A percentile compares a stretch with the other conserved stretches of the same genome.
Conservation (phyloP, 805 yeast species). For the Zygosaccharomyces bailii region DNA sequence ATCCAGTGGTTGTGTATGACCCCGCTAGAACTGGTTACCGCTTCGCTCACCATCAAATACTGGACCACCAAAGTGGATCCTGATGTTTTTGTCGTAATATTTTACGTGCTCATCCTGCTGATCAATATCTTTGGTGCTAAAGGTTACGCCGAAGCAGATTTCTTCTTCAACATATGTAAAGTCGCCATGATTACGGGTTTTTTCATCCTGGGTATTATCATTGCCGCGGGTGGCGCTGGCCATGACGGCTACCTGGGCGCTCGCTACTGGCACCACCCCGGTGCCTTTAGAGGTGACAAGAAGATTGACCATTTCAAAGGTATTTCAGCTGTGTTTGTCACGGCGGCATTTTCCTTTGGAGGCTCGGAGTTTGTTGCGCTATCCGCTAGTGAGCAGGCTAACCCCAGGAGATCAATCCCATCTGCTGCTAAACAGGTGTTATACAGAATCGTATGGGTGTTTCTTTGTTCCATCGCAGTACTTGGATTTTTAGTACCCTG, state of each 20-base stretch:
- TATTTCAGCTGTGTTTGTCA: constrained; percentile 58
- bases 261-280: constrained; percentile 58
- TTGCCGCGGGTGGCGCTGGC: constrained; percentile 56
- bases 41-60: constrained; percentile 52
- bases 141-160: constrained; percentile 68
- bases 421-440: constrained; percentile 67
- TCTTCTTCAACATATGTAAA: constrained; percentile 55
- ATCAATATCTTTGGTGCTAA: constrained; percentile 55
- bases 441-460: constrained; percentile 61
- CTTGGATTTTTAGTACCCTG: constrained; percentile 62
- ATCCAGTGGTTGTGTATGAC: constrained; percentile 61
- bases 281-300: constrained; percentile 51
- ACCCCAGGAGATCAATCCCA: constrained; percentile 61
- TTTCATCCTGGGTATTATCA: constrained; percentile 54
- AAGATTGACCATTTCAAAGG: constrained; percentile 52
- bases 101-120: constrained; percentile 47
- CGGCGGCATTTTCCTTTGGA: constrained; percentile 65
- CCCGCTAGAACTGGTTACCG: constrained; percentile 65
- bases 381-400: constrained; percentile 67
- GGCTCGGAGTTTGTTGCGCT: constrained; percentile 65
- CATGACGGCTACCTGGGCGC: constrained; percentile 54
- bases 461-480: constrained; percentile 49
- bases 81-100: constrained; percentile 56
- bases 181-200: constrained; percentile 57
- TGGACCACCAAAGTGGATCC: constrained; percentile 51